A percentile compares a stretch with the other conserved stretches of the same genome.
Evolutionary conservation across 768 basidiomycete genomes (phyloP).

Genomic region (Cystobasidiopsis lactophilus): DNA sequence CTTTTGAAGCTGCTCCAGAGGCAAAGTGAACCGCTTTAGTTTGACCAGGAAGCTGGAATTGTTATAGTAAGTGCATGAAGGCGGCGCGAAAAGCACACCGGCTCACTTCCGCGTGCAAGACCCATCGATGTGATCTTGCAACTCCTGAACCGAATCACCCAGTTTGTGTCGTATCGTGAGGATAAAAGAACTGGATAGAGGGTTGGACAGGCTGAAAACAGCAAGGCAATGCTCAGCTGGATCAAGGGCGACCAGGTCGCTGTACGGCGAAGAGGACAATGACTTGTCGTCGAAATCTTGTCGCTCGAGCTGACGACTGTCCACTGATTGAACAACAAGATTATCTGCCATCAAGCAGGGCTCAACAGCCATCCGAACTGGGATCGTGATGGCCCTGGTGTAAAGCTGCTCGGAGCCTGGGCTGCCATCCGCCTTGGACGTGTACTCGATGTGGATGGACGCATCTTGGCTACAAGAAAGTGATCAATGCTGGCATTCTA

Average conservation of each 20-base stretch:
- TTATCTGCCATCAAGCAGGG: no score
- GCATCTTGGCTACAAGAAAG: neutral
- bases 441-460: neutral
- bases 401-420: no score
- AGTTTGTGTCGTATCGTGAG: neutral
- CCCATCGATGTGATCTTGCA: constrained; percentile 15
- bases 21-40: constrained; percentile 43
- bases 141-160: neutral
- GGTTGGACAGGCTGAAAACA: constrained; percentile 18
- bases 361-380: no score
- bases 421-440: neutral
- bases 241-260: no score
- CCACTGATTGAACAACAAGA: no score
- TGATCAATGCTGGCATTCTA: neutral
- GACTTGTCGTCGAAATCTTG: no score
- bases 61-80: neutral
- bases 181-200: neutral
- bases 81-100: constrained; percentile 28
- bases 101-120: constrained; percentile 43
- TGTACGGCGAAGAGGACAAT: no score
- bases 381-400: no score
- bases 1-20: constrained; percentile 35
- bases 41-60: constrained; percentile 18
- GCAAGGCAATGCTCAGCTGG: neutral
- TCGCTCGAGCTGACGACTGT: no score